Evolutionary conservation across 2,329 filamentous ascomycete genomes (phyloP), one percentile per base, ranked within the genome.

Genomic region (Colletotrichum navitas): DNA sequence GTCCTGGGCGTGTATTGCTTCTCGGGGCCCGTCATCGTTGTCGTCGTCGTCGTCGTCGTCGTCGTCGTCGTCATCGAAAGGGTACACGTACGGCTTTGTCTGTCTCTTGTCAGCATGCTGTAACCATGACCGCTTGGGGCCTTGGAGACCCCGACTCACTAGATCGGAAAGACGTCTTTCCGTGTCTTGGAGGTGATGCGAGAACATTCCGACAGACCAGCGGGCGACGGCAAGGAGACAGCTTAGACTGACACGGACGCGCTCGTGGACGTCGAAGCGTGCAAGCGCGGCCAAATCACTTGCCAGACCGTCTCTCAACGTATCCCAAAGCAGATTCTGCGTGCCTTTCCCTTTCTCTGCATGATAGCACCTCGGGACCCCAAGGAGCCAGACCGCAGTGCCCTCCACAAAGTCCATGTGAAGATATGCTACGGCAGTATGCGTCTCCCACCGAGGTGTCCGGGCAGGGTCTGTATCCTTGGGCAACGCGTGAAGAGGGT

Each of bases 371-470:
- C 64, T 51, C 26, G 68, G 68, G 36, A 36, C 58, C 11, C 18
- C 34, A 18, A 68, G 56, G 32, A 71, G 18, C 68, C 68, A 71
- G 18, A 71, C 43, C 16, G 64, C 68, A 36, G 68, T 62, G 47
- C 64, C 68, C 32, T 68, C 68, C 12, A 62, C 34, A 21, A 68
- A 26, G 51, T 71, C 68, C 16, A 71, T 54, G 43, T 58, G 56
- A 26, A 71, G 21, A 41, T 68, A 71, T 34, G 62, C 21, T 16
- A 51, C 64, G 34, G 56, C 51, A 24, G 64, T 56, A 43, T 71
- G 68, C 34, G 68, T 55, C 64, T 68, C 55, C 68, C 68, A 68
- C 29, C 64, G 56, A 59, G 63, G 51, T 18, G 68, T 68, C 8
- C 24, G 52, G 29, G 21, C 47, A 3, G 63, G 51, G 24, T 68